Conservation (phyloP, 2,329 filamentous ascomycete genomes). For the Stemphylium vesicarium region DNA sequence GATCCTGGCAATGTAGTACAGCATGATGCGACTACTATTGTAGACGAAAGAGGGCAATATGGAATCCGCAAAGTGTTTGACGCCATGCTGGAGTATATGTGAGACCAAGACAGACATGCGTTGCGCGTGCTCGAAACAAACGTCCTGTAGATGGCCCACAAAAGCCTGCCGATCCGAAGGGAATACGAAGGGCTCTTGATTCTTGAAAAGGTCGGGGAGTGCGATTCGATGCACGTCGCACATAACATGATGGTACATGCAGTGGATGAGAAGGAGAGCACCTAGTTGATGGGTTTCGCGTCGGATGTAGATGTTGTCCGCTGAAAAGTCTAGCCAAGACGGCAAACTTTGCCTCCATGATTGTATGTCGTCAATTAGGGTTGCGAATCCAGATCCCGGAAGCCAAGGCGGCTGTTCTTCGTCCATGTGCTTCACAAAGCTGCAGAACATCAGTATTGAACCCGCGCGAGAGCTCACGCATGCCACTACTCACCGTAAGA, state of each 20-base stretch:
- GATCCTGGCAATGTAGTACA: slow-evolving; percentile 41
- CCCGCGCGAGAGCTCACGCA: neutral
- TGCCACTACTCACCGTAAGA: slow-evolving; percentile 29
- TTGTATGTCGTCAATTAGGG: slow-evolving; percentile 34
- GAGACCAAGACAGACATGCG: slow-evolving; percentile 37
- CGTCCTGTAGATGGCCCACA: slow-evolving; percentile 33
- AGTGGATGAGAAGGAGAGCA: slow-evolving; percentile 41
- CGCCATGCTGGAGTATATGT: slow-evolving; percentile 38
- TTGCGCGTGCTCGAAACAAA: slow-evolving; percentile 43
- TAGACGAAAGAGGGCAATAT: slow-evolving; percentile 44
- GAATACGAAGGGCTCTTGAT: slow-evolving; percentile 39
- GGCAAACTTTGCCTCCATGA: slow-evolving; percentile 39
- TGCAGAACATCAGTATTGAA: slow-evolving; percentile 4
- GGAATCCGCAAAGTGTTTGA: slow-evolving; percentile 42
- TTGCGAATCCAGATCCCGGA: slow-evolving; percentile 34
- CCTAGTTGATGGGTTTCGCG: slow-evolving; percentile 43
- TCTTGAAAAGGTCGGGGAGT: slow-evolving; percentile 40
- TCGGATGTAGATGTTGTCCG: slow-evolving; percentile 45
- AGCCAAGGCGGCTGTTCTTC: slow-evolving; percentile 41
- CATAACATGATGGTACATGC: slow-evolving; percentile 45
- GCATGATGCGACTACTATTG: slow-evolving; percentile 44
- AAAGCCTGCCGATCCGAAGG: slow-evolving; percentile 34
- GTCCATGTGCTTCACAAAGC: slow-evolving; percentile 42
- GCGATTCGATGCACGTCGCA: slow-evolving; percentile 43
- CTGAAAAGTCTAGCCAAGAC: slow-evolving; percentile 40